Conservation (phyloP, 805 yeast species). For the Nakazawaea laoshanensis region DNA sequence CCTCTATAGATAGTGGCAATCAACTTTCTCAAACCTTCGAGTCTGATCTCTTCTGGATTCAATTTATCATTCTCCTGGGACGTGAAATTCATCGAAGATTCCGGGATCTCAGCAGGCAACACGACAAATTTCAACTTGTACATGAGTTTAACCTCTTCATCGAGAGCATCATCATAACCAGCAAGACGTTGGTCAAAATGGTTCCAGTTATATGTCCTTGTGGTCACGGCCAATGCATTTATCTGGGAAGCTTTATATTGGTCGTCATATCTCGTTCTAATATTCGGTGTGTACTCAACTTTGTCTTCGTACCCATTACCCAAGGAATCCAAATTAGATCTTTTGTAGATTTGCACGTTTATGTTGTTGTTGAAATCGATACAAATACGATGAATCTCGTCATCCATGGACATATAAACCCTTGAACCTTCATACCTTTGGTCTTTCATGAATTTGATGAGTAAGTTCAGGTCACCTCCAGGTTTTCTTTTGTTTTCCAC, state of each 20-base stretch:
- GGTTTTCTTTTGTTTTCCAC: slow-evolving; percentile 57
- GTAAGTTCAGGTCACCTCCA: slow-evolving; percentile 42
- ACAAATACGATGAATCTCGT: slow-evolving; percentile 78
- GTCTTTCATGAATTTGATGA: slow-evolving; percentile 47
- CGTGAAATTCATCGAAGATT: slow-evolving; percentile 31
- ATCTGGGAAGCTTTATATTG: slow-evolving; percentile 50
- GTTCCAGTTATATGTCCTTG: slow-evolving; percentile 74
- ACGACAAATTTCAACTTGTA: slow-evolving; percentile 79
- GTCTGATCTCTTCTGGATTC: slow-evolving; percentile 76
- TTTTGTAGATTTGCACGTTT: slow-evolving; percentile 67
- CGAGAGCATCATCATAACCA: slow-evolving; percentile 73
- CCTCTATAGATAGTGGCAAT: slow-evolving; percentile 56
- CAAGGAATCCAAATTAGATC: slow-evolving; percentile 25
- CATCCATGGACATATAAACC: slow-evolving; percentile 68
- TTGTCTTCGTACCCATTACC: slow-evolving; percentile 10
- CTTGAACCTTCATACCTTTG: slow-evolving; percentile 46
- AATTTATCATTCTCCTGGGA: slow-evolving; percentile 47
- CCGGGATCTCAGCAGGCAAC: slow-evolving; percentile 67
- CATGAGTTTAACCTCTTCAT: slow-evolving; percentile 41
- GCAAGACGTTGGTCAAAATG: slow-evolving; percentile 86
- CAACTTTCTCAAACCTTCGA: slow-evolving; percentile 79
- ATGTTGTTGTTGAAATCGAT: slow-evolving; percentile 66
- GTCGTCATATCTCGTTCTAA: slow-evolving; percentile 74
- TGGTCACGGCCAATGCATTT: slow-evolving; percentile 43
- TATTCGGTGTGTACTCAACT: slow-evolving; percentile 37